These are phyloP conservation scores for Leptodontidium sp. DNA, from an alignment of 2,329 filamentous ascomycete species.

Conservation along the genomic window DNA sequence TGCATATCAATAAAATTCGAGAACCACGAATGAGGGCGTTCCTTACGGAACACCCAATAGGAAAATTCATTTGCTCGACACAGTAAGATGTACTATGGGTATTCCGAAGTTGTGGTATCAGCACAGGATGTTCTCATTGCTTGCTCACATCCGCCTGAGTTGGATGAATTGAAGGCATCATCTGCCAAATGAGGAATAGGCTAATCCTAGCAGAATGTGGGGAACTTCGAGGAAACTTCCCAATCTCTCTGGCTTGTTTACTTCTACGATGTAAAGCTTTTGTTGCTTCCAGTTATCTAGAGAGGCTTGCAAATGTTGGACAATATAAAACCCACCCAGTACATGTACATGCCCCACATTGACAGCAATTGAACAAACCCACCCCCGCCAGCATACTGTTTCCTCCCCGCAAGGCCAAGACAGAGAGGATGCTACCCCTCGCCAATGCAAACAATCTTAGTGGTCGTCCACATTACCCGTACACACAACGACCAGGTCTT, in stretches of 20 bases:
- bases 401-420: slow-evolving; percentile 9
- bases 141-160: neutral
- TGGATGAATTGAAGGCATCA: neutral
- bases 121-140: neutral
- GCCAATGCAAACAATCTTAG: slow-evolving; percentile 1
- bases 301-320: neutral
- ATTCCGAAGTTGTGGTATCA: slow-evolving; percentile 4
- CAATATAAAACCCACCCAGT: neutral
- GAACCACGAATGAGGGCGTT: neutral
- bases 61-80: neutral
- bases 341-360: neutral
- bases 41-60: slow-evolving; percentile 2
- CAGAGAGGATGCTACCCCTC: slow-evolving; percentile 4
- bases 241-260: neutral
- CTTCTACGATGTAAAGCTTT: neutral
- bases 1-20: neutral
- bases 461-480: slow-evolving; percentile 8
- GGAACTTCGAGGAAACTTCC: neutral
- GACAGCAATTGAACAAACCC: neutral
- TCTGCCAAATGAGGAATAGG: slow-evolving; percentile 4
- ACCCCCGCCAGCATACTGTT: neutral
- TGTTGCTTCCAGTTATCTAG: neutral
- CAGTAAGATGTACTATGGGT: slow-evolving; percentile 3
- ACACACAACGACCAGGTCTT: slow-evolving; percentile 6
- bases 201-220: slow-evolving; percentile 7